phyloP scores from a whole-genome alignment of 2,329 filamentous ascomycete species.

The Microdochium nivale region DNA sequence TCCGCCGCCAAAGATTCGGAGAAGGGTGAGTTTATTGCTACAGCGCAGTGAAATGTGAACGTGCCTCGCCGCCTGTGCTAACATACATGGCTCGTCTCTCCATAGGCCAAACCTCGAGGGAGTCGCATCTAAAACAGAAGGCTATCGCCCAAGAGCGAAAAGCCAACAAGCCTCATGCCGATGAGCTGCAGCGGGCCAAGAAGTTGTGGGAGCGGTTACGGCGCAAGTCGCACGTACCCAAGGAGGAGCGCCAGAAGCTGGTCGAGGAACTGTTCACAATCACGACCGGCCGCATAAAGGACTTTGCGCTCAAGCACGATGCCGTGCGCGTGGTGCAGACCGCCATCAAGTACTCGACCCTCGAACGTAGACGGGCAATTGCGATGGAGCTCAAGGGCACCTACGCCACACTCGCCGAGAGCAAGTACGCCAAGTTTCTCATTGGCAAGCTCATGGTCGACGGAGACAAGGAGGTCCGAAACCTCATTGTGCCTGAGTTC shows the following conservation, averaged over 20 bases:
- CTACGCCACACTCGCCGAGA: constrained; percentile 80
- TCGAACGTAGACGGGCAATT: constrained; percentile 78
- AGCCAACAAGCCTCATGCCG: constrained; percentile 85
- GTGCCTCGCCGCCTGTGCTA: constrained; percentile 3
- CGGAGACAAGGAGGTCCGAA: constrained; percentile 76
- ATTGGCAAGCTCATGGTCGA: constrained; percentile 95
- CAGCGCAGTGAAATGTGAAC: neutral
- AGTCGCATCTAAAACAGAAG: constrained; percentile 91
- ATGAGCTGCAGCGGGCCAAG: constrained; percentile 81
- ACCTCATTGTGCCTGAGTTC: constrained; percentile 88
- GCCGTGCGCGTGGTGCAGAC: constrained; percentile 95
- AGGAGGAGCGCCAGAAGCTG: constrained; percentile 78
- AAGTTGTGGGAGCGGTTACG: constrained; percentile 95
- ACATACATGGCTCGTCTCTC: constrained; percentile 3
- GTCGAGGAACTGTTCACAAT: constrained; percentile 87
- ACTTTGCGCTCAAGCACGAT: constrained; percentile 98
- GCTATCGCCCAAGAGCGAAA: constrained; percentile 81
- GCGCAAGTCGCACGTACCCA: constrained; percentile 85
- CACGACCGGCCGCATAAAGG: constrained; percentile 82
- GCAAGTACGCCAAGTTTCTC: constrained; percentile 94
- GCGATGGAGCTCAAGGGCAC: constrained; percentile 78
- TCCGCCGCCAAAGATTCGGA: constrained; percentile 30
- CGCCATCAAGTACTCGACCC: constrained; percentile 88
- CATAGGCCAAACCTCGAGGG: constrained; percentile 59
- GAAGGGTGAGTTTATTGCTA: constrained; percentile 23